Conservation (phyloP, 805 yeast genomes). For the Helenozyma rhizophorensis region DNA sequence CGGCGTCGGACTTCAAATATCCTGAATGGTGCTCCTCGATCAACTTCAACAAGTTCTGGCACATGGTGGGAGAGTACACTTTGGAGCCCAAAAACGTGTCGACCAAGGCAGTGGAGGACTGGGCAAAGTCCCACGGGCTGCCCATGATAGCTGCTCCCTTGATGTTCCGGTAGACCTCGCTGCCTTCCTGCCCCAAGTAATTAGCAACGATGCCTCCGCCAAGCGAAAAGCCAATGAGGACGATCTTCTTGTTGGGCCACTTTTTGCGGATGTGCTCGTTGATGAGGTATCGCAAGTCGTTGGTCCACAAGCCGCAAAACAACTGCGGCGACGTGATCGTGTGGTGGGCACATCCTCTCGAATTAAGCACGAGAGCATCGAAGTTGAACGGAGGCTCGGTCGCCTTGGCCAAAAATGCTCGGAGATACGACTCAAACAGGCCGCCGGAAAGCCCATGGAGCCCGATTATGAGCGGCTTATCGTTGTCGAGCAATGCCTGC, state of each 20-base stretch:
- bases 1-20: conserved; percentile 19
- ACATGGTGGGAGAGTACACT: conserved; percentile 41
- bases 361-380: conserved; percentile 58
- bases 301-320: conserved; percentile 66
- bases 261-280: conserved; percentile 43
- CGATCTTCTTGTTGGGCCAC: conserved; percentile 63
- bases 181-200: conserved; percentile 62
- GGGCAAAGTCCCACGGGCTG: conserved; percentile 70
- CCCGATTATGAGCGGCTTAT: conserved; percentile 56
- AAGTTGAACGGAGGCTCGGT: conserved; percentile 37
- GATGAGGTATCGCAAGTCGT: conserved; percentile 60
- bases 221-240: conserved; percentile 64
- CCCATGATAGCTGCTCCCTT: conserved; percentile 58
- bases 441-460: conserved; percentile 80
- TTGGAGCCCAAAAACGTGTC: conserved; percentile 37
- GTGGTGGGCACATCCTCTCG: conserved; percentile 76
- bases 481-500: conserved; percentile 22
- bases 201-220: conserved; percentile 67
- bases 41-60: conserved; percentile 32
- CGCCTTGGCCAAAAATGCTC: conserved; percentile 48
- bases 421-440: conserved; percentile 67
- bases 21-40: conserved; percentile 29
- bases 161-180: conserved; percentile 44
- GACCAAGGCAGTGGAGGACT: conserved; percentile 41
- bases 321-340: conserved; percentile 64